Base-by-base conservation (phyloP, 306 rosid genomes). In the Glycine tomentella region DNA sequence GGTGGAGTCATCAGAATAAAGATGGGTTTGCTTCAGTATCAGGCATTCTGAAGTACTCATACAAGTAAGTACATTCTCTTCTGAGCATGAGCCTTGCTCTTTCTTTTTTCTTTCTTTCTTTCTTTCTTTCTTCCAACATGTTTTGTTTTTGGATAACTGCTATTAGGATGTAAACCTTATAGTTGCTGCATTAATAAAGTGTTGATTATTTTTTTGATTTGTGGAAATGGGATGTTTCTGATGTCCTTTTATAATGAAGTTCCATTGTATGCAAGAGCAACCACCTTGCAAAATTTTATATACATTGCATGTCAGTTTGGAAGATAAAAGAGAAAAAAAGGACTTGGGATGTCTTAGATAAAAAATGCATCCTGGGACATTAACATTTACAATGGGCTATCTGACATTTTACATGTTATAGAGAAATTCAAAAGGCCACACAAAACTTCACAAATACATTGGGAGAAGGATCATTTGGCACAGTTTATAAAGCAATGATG, bases 11-110 rank as follows among this genome's bases (percentile, higher is more conserved):
- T 75, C 85, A 74, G 25, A 90, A 74, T 50, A 90, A 82, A 80
- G 91, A 88, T 77, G 79, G 55, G 31, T 45, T 90, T 84, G 78
- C 87, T 82, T 89, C 97, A 34, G 68, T 80, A n/a, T 84, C 97
- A 77, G 95, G 95, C 79, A 75, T 84, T 75, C 87, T 64, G 34
- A 89, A 83, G 85, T 90, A 92, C 88, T 86, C 92, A 44, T 89
- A 89, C 90, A 92, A 89, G 97, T 92, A 89, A 46, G 90, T 66
- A 16, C 8, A 61, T 75, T 70, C 62, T 56, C 9, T 42, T 67
- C 31, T 67, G 53, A 42, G n/a, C 72, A 14, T 64, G 15, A 65
- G 13, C 16, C 38, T 50, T 6, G n/a, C 4, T 59, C 72, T 66
- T 67, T n/a, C n/a, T n/a, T n/a, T n/a, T n/a, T n/a, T n/a, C n/a